phyloP scores from a whole-genome alignment of 2,329 filamentous ascomycete genomes.

The Ustulina deusta region DNA sequence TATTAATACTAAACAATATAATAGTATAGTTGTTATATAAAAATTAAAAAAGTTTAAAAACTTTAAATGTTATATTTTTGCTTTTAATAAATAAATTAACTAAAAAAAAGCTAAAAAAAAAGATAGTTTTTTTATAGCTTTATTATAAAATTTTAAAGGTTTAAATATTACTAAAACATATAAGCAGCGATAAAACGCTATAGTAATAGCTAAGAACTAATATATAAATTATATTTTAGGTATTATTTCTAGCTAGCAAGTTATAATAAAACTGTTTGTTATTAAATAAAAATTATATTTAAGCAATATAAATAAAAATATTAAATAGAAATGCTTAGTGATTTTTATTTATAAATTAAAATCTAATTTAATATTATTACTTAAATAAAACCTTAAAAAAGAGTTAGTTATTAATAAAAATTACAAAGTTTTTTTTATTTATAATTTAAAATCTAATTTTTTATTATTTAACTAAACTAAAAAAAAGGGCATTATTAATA shows the following conservation, averaged over 20 bases:
- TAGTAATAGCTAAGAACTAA: background rate
- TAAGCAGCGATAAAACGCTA: background rate
- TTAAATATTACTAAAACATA: slow-evolving; percentile 1
- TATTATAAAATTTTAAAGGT: background rate
- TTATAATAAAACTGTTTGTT: background rate
- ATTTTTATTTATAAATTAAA: background rate
- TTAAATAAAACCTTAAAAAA: background rate
- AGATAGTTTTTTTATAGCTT: background rate
- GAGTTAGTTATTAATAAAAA: background rate
- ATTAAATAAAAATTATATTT: background rate
- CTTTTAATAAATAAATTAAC: background rate
- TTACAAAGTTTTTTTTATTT: slow-evolving; percentile 8
- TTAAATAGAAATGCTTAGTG: background rate
- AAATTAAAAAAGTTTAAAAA: background rate
- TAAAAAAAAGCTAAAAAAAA: too few species aligned
- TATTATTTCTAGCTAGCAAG: background rate
- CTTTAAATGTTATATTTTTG: background rate
- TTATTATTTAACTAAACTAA: background rate
- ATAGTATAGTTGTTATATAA: background rate
- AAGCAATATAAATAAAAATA: background rate
- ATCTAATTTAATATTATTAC: background rate
- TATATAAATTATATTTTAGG: background rate
- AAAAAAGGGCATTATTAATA: slow-evolving; percentile 5
- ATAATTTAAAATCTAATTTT: slow-evolving; percentile 12
- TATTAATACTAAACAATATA: background rate